These are phyloP conservation scores for Elsinoe arachidis DNA, from an alignment of 2,329 filamentous ascomycete species.

Conservation along the genomic window DNA sequence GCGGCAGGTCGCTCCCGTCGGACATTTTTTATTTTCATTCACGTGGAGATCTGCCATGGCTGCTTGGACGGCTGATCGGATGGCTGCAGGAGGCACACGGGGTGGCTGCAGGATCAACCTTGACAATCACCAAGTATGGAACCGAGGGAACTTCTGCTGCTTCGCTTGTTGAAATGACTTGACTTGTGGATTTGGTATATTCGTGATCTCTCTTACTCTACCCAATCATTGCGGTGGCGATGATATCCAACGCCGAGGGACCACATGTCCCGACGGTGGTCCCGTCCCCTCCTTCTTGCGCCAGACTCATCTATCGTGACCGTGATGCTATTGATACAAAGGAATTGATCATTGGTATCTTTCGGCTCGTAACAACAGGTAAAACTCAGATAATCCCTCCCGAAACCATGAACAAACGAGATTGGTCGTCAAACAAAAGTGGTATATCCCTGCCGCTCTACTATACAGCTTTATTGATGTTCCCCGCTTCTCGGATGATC, in stretches of 20 bases:
- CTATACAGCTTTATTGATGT: conserved; percentile 14
- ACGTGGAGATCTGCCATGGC: conserved; percentile 7
- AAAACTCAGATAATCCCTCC: neutral
- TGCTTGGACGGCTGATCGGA: neutral
- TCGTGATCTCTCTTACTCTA: neutral
- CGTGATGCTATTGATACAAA: conserved; percentile 12
- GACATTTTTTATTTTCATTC: conserved; percentile 4
- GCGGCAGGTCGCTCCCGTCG: neutral
- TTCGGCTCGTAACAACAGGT: conserved; percentile 4
- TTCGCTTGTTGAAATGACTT: neutral
- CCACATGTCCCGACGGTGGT: neutral
- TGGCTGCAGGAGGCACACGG: neutral
- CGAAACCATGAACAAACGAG: neutral
- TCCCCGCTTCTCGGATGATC: conserved; percentile 14
- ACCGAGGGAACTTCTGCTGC: neutral
- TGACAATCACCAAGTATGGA: neutral
- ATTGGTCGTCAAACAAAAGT: neutral
- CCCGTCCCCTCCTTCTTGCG: neutral
- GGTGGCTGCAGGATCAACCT: neutral
- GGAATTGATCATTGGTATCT: conserved; percentile 12
- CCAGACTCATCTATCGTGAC: conserved; percentile 4
- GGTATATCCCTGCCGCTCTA: neutral
- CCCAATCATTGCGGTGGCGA: neutral
- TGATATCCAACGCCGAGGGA: neutral
- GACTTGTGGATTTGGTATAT: neutral